Evolutionary conservation across 2,329 filamentous ascomycete genomes (phyloP), one percentile per base, ranked within the genome.

Genomic region (Calonectria pteridis): DNA sequence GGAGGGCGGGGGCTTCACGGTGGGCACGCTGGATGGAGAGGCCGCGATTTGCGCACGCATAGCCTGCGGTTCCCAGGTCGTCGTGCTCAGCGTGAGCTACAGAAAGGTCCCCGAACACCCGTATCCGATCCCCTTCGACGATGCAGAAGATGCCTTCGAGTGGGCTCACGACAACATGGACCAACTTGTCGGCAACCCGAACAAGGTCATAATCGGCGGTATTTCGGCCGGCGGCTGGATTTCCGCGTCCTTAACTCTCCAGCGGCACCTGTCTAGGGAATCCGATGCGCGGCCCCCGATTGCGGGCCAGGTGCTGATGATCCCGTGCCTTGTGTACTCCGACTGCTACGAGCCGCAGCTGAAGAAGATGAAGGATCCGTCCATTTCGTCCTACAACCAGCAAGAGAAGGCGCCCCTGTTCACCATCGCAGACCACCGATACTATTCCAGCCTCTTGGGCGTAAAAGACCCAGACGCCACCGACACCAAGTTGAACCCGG

Each of bases 1-100:
- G 1, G 90, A 91, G 74, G 90, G 90, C 4, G 90, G 89, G 4
- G 90, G 89, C 0, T 92, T 89, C 71, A 76, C 91, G 11, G 88
- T 89, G n/a, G 91, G 91, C 2, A 89, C 87, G 0, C 77, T 92
- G 3, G 76, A 80, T 1, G 87, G 87, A 0, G 91, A 92, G 73
- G 90, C 92, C 68, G 86, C 87, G 0, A 84, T 83, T 1, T 92
- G 90, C 74, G 81, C 87, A 0, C 83, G 85, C 0, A 85, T 90
- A 13, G 87, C 89, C 0, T 78, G 86, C 16, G 83, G 83, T 6
- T 79, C 84, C 0, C 80, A 82, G 1, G 83, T 87, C 2, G 81
- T 88, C 0, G 89, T 91, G 0, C 76, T 91, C 1, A 89, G 90
- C 51, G 83, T 91, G 16, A 90, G 91, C 75, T 92, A 92, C 78